A percentile compares a stretch with the other conserved stretches of the same genome.
Evolutionary conservation across 164 flowering plant genomes (phyloP).

Genomic region (Berberis vulgaris): DNA sequence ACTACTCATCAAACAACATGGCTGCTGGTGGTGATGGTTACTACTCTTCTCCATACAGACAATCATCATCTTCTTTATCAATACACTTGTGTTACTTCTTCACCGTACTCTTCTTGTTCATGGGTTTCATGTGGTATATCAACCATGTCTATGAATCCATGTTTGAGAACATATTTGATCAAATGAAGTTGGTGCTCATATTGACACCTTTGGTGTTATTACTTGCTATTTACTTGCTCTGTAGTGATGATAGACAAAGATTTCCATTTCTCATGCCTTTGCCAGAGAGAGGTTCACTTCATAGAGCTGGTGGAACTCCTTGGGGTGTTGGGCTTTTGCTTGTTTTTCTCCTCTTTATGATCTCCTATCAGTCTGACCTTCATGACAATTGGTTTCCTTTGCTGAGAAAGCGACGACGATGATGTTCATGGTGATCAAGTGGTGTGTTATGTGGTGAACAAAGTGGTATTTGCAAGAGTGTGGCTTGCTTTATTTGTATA

Average conservation of each 20-base stretch:
- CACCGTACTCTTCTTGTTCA: constrained; percentile 31
- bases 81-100: constrained; percentile 59
- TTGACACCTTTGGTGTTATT: constrained; percentile 53
- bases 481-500: neutral
- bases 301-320: constrained; percentile 79
- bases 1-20: constrained; percentile 6
- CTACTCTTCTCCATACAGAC: constrained; percentile 9
- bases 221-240: constrained; percentile 54
- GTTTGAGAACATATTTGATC: constrained; percentile 37
- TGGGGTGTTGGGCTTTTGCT: constrained; percentile 81
- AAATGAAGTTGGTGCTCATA: constrained; percentile 52
- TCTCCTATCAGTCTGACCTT: constrained; percentile 66
- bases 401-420: constrained; percentile 13
- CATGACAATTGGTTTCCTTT: constrained; percentile 89
- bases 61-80: constrained; percentile 26
- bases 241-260: constrained; percentile 23
- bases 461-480: neutral
- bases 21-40: constrained; percentile 2
- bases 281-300: constrained; percentile 64
- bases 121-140: constrained; percentile 53
- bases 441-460: neutral
- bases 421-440: neutral
- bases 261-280: constrained; percentile 32
- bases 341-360: constrained; percentile 63
- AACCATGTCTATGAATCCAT: constrained; percentile 41